A percentile compares a stretch with the other conserved stretches of the same genome.
Conservation (phyloP, 192 early-diverging fungal species). For the Backusella psychrophila region DNA sequence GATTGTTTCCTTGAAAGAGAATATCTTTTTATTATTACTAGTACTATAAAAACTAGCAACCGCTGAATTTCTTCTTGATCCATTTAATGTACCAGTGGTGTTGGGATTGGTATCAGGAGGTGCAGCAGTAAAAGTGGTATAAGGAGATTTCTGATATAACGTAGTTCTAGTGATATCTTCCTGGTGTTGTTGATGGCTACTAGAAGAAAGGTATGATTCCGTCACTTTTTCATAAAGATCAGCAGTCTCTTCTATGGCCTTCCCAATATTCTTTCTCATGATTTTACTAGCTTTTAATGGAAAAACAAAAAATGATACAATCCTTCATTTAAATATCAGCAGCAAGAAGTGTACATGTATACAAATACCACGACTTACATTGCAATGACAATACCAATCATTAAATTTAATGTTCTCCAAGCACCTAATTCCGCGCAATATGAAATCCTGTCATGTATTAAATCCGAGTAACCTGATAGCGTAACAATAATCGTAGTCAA, state of each 20-base stretch:
- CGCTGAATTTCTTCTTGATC: not conserved
- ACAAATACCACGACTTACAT: not conserved
- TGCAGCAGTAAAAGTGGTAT: not conserved
- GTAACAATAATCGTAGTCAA: conserved; percentile 12
- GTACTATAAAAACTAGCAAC: not conserved
- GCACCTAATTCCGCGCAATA: not conserved
- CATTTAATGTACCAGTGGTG: not conserved
- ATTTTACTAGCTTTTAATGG: conserved; percentile 16
- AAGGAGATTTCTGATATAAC: not conserved
- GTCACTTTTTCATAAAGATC: conserved; percentile 17
- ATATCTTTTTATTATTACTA: not conserved
- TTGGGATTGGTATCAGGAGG: not conserved
- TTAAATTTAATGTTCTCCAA: conserved; percentile 14
- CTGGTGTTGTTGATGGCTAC: not conserved
- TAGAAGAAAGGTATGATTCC: not conserved
- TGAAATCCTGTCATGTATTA: conserved; percentile 6
- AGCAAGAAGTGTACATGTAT: not conserved
- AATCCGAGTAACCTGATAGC: conserved; percentile 9
- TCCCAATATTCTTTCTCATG: conserved; percentile 13
- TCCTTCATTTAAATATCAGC: not conserved
- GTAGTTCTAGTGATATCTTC: not conserved
- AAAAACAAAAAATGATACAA: conserved; percentile 11
- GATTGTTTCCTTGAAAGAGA: not conserved
- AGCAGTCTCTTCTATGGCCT: conserved; percentile 16
- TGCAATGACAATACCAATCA: conserved; percentile 15